These are phyloP conservation scores for Backusella psychrophila DNA, from an alignment of 192 early-diverging fungal genomes.

Conservation along the genomic window DNA sequence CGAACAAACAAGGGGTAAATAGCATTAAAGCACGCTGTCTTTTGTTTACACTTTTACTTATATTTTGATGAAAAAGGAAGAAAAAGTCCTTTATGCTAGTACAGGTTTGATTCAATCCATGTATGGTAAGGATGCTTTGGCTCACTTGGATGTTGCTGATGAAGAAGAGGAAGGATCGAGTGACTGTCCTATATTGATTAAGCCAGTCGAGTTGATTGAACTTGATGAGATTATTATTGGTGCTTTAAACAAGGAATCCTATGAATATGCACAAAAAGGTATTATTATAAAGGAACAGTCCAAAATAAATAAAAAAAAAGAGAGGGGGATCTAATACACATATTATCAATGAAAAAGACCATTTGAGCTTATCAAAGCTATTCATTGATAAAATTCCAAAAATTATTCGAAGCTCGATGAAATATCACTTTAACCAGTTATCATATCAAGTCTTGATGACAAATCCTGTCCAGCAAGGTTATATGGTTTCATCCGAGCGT, in stretches of 20 bases:
- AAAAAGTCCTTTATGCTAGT: slow-evolving; percentile 8
- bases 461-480: slow-evolving; percentile 67
- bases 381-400: slow-evolving; percentile 24
- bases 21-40: neutral
- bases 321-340: slow-evolving; percentile 28
- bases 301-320: slow-evolving; percentile 10
- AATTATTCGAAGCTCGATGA: slow-evolving; percentile 39
- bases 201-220: slow-evolving; percentile 46
- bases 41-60: neutral
- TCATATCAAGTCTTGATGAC: slow-evolving; percentile 54
- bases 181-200: slow-evolving; percentile 19
- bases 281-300: slow-evolving; percentile 11
- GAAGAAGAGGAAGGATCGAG: slow-evolving; percentile 15
- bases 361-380: neutral
- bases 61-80: neutral
- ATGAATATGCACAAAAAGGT: slow-evolving; percentile 44
- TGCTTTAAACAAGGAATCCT: slow-evolving; percentile 51
- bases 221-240: slow-evolving; percentile 63
- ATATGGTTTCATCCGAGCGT: slow-evolving; percentile 38
- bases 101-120: slow-evolving; percentile 20
- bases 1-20: slow-evolving; percentile 4
- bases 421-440: slow-evolving; percentile 26
- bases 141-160: slow-evolving; percentile 18
- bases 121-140: slow-evolving; percentile 23
- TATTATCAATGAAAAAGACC: slow-evolving; percentile 27